Evolutionary conservation across 768 basidiomycete species (phyloP), one percentile per base, ranked within the genome.

Genomic region (Pleurotus tuber-regium): DNA sequence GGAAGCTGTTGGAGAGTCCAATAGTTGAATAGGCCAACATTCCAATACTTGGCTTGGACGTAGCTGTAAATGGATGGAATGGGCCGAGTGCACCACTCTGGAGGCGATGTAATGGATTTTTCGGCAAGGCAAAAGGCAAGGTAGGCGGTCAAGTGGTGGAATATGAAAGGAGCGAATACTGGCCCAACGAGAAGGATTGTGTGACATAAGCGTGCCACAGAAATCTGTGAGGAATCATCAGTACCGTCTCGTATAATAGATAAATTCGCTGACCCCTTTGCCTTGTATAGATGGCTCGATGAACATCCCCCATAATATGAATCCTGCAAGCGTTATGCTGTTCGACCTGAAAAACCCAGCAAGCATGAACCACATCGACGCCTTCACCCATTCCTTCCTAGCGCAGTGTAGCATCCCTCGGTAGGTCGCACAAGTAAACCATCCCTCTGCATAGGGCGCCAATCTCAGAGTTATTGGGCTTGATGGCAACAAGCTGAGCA

Each of bases 1-100:
- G 97, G 97, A 2, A 92, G 59, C 66, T 99, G 95, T 25, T 78
- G 69, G 19, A 71, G 54, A 0, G 86, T 86, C 92, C 92, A 99
- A 67, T 98, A 98, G 2, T 75, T 80, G 54, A 99, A 66, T 57
- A 95, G 81, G 12, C 95, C 93, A 38, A 78, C 71, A 63, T 88
- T 76, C 97, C 96, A 99, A 66, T 98, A 98, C 48, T 77, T 73
- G 4, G 69, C 69, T 64, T 99, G 96, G 2, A 89, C 88, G 61
- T 91, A 80, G 8, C 80, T 70, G 66, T 98, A 99, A 50, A 92
- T 83, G 11, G 82, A 80, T 0, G 93, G 92, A 4, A 83, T 61
- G 19, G 63, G 33, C 0, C 63, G 53, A 2, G 64, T 47, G 66
- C 96, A 98, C 95, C 95, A 98, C 4, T 50, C 60, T 7, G 71